phyloP scores from a whole-genome alignment of 2,329 filamentous ascomycete species.

The Aureobasidium pullulans region DNA sequence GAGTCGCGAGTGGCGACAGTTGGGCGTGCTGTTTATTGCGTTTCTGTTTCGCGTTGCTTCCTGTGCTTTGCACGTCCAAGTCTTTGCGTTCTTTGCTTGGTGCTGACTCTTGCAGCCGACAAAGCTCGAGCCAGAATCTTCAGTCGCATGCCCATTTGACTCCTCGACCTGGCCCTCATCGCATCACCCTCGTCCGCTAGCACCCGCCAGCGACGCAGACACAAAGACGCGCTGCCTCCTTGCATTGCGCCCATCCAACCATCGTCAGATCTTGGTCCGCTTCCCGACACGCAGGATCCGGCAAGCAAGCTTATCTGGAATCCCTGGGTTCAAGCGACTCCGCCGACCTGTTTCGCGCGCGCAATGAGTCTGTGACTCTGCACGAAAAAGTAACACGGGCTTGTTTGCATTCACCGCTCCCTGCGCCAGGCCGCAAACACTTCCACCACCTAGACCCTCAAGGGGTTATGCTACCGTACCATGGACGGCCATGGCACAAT shows the following conservation, averaged over 20 bases:
- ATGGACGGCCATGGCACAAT: slow-evolving; percentile 79
- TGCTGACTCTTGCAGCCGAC: slow-evolving; percentile 1
- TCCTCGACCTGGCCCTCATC: not conserved
- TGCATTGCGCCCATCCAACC: not conserved
- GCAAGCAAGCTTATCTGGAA: slow-evolving; percentile 9
- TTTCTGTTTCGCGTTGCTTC: slow-evolving; percentile 1
- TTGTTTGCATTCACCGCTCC: slow-evolving; percentile 11
- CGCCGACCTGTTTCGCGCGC: slow-evolving; percentile 12
- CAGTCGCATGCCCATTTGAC: not conserved
- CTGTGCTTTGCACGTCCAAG: not conserved
- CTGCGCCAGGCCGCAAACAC: slow-evolving; percentile 7
- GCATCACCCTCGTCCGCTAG: slow-evolving; percentile 5
- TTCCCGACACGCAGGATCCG: slow-evolving; percentile 8
- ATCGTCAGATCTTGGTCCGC: slow-evolving; percentile 1
- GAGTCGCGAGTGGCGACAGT: not conserved
- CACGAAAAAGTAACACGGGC: slow-evolving; percentile 9
- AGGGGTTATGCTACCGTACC: slow-evolving; percentile 18
- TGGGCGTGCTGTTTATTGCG: not conserved
- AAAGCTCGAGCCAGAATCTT: slow-evolving; percentile 8
- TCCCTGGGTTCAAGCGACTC: slow-evolving; percentile 8
- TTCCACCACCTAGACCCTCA: not conserved
- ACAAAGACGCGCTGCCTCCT: slow-evolving; percentile 1
- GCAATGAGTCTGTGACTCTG: slow-evolving; percentile 13
- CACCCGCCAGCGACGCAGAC: not conserved
- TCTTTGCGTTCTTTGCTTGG: not conserved